phyloP scores from a whole-genome alignment of 1,284 basidiomycete genomes.

The Hypsizygus ulmarius region DNA sequence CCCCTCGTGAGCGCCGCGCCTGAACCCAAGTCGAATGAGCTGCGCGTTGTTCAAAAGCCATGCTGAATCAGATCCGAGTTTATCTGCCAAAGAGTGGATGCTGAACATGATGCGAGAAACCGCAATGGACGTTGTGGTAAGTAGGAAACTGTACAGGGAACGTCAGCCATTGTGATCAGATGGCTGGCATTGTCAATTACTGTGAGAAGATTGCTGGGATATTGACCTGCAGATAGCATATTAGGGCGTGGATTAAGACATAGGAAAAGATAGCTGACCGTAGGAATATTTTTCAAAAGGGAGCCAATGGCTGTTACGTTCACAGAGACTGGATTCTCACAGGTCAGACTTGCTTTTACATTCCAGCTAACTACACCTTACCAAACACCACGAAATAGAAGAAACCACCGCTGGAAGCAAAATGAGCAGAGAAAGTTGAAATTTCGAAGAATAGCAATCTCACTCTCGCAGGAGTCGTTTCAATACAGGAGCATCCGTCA shows the following conservation, averaged over 20 bases:
- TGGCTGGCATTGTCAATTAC: neutral
- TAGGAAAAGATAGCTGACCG: constrained; percentile 19
- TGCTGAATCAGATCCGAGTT: constrained; percentile 34
- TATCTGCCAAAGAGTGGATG: constrained; percentile 36
- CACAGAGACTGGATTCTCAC: constrained; percentile 28
- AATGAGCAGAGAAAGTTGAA: neutral
- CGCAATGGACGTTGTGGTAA: constrained; percentile 30
- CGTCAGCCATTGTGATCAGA: neutral
- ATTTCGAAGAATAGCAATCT: constrained; percentile 7
- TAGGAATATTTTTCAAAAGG: constrained; percentile 28
- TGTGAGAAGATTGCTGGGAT: constrained; percentile 28
- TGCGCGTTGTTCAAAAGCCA: constrained; percentile 41
- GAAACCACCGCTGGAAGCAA: constrained; percentile 27
- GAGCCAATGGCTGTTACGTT: constrained; percentile 33
- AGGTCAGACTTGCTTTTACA: neutral
- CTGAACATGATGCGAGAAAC: constrained; percentile 33
- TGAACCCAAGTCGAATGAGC: constrained; percentile 38
- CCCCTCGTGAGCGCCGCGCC: constrained; percentile 33
- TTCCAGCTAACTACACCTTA: constrained; percentile 8
- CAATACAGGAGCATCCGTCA: constrained; percentile 31
- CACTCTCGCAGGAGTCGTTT: constrained; percentile 39
- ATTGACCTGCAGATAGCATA: constrained; percentile 25
- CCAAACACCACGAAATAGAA: constrained; percentile 36
- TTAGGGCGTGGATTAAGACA: neutral
- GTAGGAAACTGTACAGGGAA: constrained; percentile 22